Conservation (phyloP, 768 basidiomycete species). For the Clathrus columnatus region DNA sequence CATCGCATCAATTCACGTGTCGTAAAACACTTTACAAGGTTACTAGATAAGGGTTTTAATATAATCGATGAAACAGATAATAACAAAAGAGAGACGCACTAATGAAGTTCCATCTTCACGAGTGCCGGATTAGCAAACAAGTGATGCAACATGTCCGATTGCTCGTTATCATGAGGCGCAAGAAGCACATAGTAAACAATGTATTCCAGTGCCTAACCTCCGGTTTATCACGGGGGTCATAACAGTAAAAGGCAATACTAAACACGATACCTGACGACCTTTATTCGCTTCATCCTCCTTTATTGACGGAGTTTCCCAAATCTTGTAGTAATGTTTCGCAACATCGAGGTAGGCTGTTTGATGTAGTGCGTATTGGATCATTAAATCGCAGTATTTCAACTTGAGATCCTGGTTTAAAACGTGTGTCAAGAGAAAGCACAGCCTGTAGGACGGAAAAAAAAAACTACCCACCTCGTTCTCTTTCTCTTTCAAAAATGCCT, state of each 20-base stretch:
- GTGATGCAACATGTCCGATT: conserved; percentile 92
- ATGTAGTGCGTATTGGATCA: conserved; percentile 91
- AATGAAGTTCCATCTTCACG: conserved; percentile 72
- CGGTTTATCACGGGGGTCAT: background rate
- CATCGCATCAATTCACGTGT: conserved; percentile 93
- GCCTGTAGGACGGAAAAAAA: background rate
- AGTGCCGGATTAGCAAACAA: conserved; percentile 72
- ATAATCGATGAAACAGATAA: background rate
- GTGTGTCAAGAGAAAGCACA: conserved; percentile 1
- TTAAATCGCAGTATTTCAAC: conserved; percentile 90
- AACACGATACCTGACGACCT: conserved; percentile 48
- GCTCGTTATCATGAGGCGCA: conserved; percentile 92
- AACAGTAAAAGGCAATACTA: too few species aligned
- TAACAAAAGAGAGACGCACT: conserved; percentile 38
- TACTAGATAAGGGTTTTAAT: conserved; percentile 38
- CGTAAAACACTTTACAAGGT: conserved; percentile 88
- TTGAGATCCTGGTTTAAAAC: conserved; percentile 86
- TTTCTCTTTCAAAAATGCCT: conserved; percentile 82
- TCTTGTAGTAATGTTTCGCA: conserved; percentile 90
- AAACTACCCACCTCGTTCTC: conserved; percentile 66
- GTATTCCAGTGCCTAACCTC: conserved; percentile 86
- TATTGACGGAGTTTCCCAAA: conserved; percentile 95
- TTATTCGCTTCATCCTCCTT: conserved; percentile 68
- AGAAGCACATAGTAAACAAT: conserved; percentile 93
- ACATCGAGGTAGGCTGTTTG: conserved; percentile 83